phyloP scores from a whole-genome alignment of 2,329 filamentous ascomycete genomes.

The Xylogone sp. region DNA sequence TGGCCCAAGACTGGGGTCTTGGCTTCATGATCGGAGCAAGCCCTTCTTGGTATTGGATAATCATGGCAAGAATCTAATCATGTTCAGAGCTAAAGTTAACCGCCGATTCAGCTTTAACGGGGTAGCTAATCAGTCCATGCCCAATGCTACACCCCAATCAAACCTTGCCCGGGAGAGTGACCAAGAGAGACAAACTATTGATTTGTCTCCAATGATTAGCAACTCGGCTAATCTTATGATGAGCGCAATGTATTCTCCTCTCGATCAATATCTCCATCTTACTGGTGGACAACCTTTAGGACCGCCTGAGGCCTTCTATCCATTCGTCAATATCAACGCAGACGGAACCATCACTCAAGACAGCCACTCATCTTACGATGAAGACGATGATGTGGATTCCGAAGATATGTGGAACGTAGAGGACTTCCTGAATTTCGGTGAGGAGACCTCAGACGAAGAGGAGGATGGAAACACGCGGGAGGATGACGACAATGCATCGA shows the following conservation, averaged over 20 bases:
- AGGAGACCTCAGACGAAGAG: conserved; percentile 56
- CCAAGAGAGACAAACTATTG: conserved; percentile 5
- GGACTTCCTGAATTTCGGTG: conserved; percentile 69
- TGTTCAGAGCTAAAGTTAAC: conserved; percentile 33
- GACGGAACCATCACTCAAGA: conserved; percentile 54
- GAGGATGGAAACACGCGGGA: conserved; percentile 49
- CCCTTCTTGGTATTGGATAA: conserved; percentile 38
- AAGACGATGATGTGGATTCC: conserved; percentile 59
- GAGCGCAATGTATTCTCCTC: conserved; percentile 46
- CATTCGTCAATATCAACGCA: conserved; percentile 52
- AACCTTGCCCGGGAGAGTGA: conserved; percentile 35
- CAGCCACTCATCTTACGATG: conserved; percentile 43
- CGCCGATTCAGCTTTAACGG: conserved; percentile 32
- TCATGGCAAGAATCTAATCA: conserved; percentile 34
- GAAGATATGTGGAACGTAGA: conserved; percentile 63
- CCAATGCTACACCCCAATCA: neutral
- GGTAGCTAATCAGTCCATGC: conserved; percentile 23
- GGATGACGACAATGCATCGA: conserved; percentile 36
- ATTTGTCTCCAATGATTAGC: conserved; percentile 51
- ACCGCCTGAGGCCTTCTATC: conserved; percentile 72
- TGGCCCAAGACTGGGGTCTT: conserved; percentile 28
- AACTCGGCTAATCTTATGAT: conserved; percentile 76
- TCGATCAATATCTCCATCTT: conserved; percentile 12
- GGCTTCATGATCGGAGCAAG: conserved; percentile 26
- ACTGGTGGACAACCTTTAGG: conserved; percentile 59